Evolutionary conservation across 148 eudicot genomes (phyloP).

Genomic region (Cornus controversa): DNA sequence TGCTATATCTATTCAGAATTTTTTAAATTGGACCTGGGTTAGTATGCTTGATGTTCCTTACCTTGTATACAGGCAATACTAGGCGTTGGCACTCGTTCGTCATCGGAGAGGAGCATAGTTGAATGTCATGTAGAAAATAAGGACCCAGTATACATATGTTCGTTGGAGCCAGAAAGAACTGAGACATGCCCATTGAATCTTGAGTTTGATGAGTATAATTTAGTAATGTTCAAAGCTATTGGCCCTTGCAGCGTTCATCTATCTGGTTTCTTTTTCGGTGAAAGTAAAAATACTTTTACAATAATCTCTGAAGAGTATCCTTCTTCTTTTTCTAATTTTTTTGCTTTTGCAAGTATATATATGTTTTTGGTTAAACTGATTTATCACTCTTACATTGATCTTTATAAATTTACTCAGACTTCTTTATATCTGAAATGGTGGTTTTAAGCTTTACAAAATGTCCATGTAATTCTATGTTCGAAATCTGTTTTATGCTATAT

Average conservation of each 20-base stretch:
- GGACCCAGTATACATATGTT: constrained; percentile 65
- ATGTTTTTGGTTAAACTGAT: background rate
- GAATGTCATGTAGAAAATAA: constrained; percentile 75
- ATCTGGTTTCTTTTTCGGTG: constrained; percentile 60
- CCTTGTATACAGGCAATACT: constrained; percentile 64
- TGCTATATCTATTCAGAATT: background rate
- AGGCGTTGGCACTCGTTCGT: constrained; percentile 42
- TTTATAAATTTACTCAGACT: background rate
- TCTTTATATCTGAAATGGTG: background rate
- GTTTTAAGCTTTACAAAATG: background rate
- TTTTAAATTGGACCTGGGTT: background rate
- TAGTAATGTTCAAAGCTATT: constrained; percentile 67
- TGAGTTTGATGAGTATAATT: constrained; percentile 81
- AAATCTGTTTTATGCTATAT: background rate
- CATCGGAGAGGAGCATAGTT: constrained; percentile 60
- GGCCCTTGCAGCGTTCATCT: constrained; percentile 86
- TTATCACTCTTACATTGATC: background rate
- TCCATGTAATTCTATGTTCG: background rate
- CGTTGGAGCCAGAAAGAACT: constrained; percentile 62
- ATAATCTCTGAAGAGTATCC: constrained; percentile 63
- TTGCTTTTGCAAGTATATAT: too few species aligned
- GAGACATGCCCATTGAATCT: constrained; percentile 70
- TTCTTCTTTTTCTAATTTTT: constrained; percentile 8
- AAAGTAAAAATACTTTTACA: constrained; percentile 18
- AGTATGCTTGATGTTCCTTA: background rate